Evolutionary conservation across 176 grass and related monocot species (phyloP).

Genomic region (barley (Hordeum vulgare)): DNA sequence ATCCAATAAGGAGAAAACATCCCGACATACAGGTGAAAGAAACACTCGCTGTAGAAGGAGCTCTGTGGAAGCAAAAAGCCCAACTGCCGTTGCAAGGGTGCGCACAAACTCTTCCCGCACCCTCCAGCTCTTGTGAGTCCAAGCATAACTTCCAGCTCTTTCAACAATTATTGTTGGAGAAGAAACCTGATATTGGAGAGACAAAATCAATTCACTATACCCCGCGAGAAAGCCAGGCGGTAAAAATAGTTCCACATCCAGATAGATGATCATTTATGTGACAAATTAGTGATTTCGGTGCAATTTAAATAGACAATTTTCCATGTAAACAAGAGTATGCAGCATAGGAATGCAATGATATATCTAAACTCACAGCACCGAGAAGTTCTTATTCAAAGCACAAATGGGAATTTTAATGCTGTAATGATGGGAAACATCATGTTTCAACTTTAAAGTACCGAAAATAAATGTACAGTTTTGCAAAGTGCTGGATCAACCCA

Average conservation of each 20-base stretch:
- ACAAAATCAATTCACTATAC: background rate
- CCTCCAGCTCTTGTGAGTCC: conserved; percentile 89
- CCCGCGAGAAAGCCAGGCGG: background rate
- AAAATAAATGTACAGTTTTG: background rate
- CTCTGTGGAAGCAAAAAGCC: conserved; percentile 85
- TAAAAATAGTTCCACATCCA: background rate
- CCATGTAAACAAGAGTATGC: background rate
- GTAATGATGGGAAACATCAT: background rate
- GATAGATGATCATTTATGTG: background rate
- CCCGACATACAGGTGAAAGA: conserved; percentile 65
- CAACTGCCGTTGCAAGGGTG: conserved; percentile 66
- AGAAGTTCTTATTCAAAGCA: background rate
- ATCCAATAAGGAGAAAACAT: background rate
- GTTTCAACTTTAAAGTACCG: background rate
- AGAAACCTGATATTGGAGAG: conserved; percentile 50
- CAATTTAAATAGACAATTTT: background rate
- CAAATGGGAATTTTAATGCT: background rate
- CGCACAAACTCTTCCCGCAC: conserved; percentile 82
- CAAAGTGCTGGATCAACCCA: background rate
- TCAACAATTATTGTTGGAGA: conserved; percentile 89
- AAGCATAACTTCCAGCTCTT: conserved; percentile 91
- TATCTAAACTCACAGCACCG: background rate
- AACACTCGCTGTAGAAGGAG: conserved; percentile 70
- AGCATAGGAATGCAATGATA: background rate
- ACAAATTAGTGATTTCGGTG: background rate